phyloP scores from a whole-genome alignment of 768 basidiomycete genomes.

The Peribolospora baueri region DNA sequence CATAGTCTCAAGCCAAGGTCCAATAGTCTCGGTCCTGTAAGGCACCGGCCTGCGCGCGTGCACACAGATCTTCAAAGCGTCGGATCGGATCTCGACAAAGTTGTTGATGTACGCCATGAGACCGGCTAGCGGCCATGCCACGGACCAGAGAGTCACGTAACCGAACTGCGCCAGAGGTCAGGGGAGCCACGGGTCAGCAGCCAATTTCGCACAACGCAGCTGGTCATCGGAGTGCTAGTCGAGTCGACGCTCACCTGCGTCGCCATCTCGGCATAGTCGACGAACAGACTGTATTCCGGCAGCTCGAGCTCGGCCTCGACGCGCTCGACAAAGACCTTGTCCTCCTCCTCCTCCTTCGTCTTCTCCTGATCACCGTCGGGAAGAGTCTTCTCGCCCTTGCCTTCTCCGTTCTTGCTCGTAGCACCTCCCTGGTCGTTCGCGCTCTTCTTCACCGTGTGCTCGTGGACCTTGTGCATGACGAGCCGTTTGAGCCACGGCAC shows the following conservation, averaged over 20 bases:
- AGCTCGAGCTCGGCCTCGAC: slow-evolving; percentile 53
- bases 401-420: slow-evolving; percentile 35
- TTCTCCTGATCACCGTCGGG: slow-evolving; percentile 31
- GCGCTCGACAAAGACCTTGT: slow-evolving; percentile 51
- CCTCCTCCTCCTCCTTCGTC: slow-evolving; percentile 26
- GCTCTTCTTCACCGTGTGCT: slow-evolving; percentile 8
- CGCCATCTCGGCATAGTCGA: slow-evolving; percentile 89
- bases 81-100: slow-evolving; percentile 52
- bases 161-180: slow-evolving; percentile 32
- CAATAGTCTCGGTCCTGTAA: slow-evolving; percentile 66
- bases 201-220: background rate
- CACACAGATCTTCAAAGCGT: slow-evolving; percentile 81
- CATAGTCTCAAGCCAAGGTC: slow-evolving; percentile 76
- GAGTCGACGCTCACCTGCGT: slow-evolving; percentile 27
- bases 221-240: no score
- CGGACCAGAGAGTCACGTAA: slow-evolving; percentile 72
- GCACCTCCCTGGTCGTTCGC: slow-evolving; percentile 6
- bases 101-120: slow-evolving; percentile 80
- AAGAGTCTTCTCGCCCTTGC: slow-evolving; percentile 26
- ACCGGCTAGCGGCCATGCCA: slow-evolving; percentile 81
- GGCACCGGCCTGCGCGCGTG: slow-evolving; percentile 69
- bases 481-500: slow-evolving; percentile 31
- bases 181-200: background rate
- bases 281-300: slow-evolving; percentile 56
- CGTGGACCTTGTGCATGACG: slow-evolving; percentile 32